Evolutionary conservation across 176 grass and related monocot genomes (phyloP).

Genomic region (Carex cristatella): DNA sequence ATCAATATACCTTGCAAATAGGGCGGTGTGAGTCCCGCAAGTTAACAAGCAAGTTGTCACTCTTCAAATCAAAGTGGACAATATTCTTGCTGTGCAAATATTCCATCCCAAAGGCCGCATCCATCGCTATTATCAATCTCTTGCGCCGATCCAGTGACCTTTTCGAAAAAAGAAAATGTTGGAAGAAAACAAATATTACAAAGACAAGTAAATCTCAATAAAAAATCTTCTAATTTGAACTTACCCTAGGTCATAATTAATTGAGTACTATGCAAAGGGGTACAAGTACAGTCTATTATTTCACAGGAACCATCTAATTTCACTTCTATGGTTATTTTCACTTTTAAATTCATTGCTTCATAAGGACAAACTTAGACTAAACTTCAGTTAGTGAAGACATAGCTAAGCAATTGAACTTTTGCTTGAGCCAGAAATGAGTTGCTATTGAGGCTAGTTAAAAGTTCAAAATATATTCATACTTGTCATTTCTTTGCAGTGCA

Average conservation of each 20-base stretch:
- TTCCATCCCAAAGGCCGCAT: slow-evolving; percentile 98
- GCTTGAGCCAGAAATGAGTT: not conserved
- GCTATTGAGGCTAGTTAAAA: not conserved
- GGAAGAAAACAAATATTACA: not conserved
- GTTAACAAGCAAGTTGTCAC: slow-evolving; percentile 99
- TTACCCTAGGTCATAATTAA: not conserved
- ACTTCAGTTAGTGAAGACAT: not conserved
- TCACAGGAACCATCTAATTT: not conserved
- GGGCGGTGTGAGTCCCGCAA: slow-evolving; percentile 93
- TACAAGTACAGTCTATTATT: not conserved
- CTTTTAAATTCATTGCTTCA: not conserved
- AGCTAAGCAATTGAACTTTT: not conserved
- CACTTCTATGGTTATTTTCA: slow-evolving; percentile 4
- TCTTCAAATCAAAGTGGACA: slow-evolving; percentile 96
- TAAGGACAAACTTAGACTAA: not conserved
- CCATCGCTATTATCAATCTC: slow-evolving; percentile 90
- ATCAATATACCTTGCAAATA: slow-evolving; percentile 93
- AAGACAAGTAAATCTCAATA: slow-evolving; percentile 5
- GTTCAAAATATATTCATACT: slow-evolving; percentile 30
- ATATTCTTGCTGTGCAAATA: slow-evolving; percentile 98
- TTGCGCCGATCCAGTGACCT: slow-evolving; percentile 72
- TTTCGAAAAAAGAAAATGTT: slow-evolving; percentile 10
- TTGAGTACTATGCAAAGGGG: not conserved
- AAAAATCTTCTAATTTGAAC: slow-evolving; percentile 1
- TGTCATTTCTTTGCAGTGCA: slow-evolving; percentile 82